Base-by-base conservation (phyloP, 495 filamentous ascomycete species). In the Rusavskia elegans region DNA sequence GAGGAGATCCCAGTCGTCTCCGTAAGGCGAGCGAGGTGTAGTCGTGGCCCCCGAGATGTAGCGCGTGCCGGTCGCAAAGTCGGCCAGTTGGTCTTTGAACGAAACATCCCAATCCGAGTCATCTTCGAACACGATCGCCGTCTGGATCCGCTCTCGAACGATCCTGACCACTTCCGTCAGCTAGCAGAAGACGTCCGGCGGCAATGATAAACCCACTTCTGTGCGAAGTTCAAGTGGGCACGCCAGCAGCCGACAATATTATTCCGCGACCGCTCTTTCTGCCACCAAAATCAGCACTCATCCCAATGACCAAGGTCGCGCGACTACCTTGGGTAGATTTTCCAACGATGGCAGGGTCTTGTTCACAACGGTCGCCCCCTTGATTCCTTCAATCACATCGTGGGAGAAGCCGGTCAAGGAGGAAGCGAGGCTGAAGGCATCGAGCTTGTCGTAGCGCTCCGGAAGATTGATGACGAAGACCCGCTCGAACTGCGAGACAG, bases 381-480 rank as follows among this genome's bases (percentile, higher is more conserved):
- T 49, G 0, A 76, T 64, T 0, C 77, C 80, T 38, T 76, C 67
- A 16, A 81, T 59, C 64, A 74, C 81, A 1, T 75, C 72, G 4
- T 81, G 59, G 11, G 68, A 64, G 27, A 84, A 61, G 6, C 71
- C 69, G 5, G 64, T 73, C 5, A 76, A 56, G 4, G 70, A 71
- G 5, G 78, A 71, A 4, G 75, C 71, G 2, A 81, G 61, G 3
- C 64, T 65, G 51, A 82, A 67, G 13, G 70, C 75, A 68, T 85
- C 78, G 17, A 76, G 74, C n/a, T 79, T 74, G 54, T 84, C 81
- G 13, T 72, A 72, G 11, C 81, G 70, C 20, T 68, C 66, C 5
- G 75, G 74, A 32, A 84, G 64, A 45, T 75, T 78, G 51, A 84
- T 74, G 32, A 78, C 78, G 54, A 78, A 75, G 23, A 84, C 67